phyloP scores from a whole-genome alignment of 371 early-diverging fungal species.

The Parasitella parasitica region DNA sequence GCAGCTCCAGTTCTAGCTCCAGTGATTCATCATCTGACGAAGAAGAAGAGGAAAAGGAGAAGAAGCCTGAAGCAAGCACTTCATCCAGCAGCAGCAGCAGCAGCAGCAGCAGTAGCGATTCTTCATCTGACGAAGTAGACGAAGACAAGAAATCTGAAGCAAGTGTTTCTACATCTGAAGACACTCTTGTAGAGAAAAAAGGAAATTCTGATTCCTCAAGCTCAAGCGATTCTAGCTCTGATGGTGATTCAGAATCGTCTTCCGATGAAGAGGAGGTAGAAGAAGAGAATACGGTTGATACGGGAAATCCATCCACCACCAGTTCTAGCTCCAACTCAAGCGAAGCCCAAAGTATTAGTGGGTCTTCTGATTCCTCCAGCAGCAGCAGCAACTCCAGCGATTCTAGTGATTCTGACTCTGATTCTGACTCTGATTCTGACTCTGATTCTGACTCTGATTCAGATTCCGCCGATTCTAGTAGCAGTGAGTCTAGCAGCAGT shows the following conservation, averaged over 20 bases:
- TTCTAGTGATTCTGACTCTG: constrained; percentile 25
- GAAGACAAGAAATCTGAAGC: constrained; percentile 15
- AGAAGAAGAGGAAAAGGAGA: constrained; percentile 17
- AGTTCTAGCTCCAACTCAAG: constrained; percentile 31
- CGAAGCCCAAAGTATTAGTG: no score
- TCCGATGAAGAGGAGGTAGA: constrained; percentile 14
- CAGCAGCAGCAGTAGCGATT: constrained; percentile 20
- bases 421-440: constrained; percentile 20
- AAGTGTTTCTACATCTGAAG: constrained; percentile 2
- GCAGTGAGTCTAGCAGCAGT: constrained; percentile 3
- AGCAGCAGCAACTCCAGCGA: constrained; percentile 18
- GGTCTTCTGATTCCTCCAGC: constrained; percentile 21
- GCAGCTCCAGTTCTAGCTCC: constrained; percentile 10
- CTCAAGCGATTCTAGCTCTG: constrained; percentile 15
- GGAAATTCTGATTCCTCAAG: neutral
- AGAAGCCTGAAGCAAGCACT: constrained; percentile 13
- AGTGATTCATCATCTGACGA: constrained; percentile 21
- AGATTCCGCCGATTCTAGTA: neutral
- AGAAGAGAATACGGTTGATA: constrained; percentile 14
- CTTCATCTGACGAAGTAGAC: constrained; percentile 16
- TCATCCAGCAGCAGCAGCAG: constrained; percentile 6
- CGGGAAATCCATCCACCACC: constrained; percentile 4
- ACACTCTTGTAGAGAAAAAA: neutral
- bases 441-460: constrained; percentile 15
- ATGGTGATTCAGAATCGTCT: constrained; percentile 21